Percentiles rank a stretch among this genome's conserved stretches.
Conservation (phyloP, 2,329 filamentous ascomycete species). For the Diaporthe sp. region DNA sequence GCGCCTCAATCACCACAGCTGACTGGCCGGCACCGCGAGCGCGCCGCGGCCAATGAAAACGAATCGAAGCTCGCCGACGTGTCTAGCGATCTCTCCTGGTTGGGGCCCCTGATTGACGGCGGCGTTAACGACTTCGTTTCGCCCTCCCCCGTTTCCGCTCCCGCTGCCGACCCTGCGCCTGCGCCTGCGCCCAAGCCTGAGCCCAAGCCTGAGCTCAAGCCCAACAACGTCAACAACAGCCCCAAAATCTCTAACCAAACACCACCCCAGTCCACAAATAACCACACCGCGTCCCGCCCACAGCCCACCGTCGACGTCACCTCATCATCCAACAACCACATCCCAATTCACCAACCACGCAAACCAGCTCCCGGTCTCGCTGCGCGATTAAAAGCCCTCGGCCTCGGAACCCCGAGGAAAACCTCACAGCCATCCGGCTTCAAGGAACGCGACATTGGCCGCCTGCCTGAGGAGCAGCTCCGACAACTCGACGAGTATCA, state of each 20-base stretch:
- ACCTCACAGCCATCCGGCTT: conserved; percentile 52
- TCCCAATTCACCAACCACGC: conserved; percentile 56
- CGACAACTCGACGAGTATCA: conserved; percentile 78
- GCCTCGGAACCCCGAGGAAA: conserved; percentile 66
- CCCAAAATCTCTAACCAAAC: conserved; percentile 40
- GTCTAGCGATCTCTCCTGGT: conserved; percentile 56
- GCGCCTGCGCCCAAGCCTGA: not conserved
- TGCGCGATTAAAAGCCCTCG: conserved; percentile 75
- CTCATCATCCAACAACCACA: conserved; percentile 44
- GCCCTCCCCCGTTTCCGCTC: conserved; percentile 30
- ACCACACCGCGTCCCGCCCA: conserved; percentile 41
- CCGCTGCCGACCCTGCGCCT: not conserved
- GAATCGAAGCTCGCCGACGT: conserved; percentile 58
- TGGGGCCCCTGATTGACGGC: conserved; percentile 48
- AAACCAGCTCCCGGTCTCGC: conserved; percentile 76
- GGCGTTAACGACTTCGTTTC: conserved; percentile 31
- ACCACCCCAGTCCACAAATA: conserved; percentile 43
- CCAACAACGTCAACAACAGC: conserved; percentile 35
- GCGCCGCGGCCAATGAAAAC: conserved; percentile 43
- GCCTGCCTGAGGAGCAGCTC: conserved; percentile 79
- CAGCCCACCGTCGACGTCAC: conserved; percentile 37
- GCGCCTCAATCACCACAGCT: conserved; percentile 20
- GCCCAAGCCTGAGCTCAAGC: conserved; percentile 4
- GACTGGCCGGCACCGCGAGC: conserved; percentile 31
- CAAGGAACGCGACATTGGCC: conserved; percentile 68